phyloP scores from a whole-genome alignment of 2,329 filamentous ascomycete species.

The Fusarium sambucinum region DNA sequence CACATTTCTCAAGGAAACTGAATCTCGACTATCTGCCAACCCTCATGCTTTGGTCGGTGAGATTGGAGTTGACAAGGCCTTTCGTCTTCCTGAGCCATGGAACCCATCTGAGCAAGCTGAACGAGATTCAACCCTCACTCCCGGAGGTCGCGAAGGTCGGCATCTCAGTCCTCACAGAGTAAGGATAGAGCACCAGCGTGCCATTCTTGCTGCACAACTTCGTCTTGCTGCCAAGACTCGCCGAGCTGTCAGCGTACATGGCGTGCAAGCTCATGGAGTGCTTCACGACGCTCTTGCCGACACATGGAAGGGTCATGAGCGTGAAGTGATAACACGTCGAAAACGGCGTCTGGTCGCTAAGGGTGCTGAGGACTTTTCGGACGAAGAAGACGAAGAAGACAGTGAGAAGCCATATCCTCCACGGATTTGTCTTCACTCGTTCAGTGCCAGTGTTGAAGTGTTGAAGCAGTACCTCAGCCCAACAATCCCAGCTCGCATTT shows the following conservation, averaged over 20 bases:
- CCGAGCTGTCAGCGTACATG: conserved; percentile 76
- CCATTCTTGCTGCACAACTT: conserved; percentile 76
- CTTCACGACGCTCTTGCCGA: conserved; percentile 73
- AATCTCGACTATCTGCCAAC: conserved; percentile 65
- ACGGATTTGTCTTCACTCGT: conserved; percentile 93
- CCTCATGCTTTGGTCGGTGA: conserved; percentile 79
- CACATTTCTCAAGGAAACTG: conserved; percentile 67
- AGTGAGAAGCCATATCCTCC: conserved; percentile 78
- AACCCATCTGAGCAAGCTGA: conserved; percentile 50
- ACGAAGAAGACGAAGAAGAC: conserved; percentile 49
- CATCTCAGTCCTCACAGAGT: conserved; percentile 76
- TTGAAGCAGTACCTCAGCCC: conserved; percentile 82
- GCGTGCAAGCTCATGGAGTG: conserved; percentile 80
- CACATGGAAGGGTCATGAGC: conserved; percentile 79
- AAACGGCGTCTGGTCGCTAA: conserved; percentile 65
- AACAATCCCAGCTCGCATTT: conserved; percentile 80
- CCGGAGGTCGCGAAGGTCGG: conserved; percentile 77
- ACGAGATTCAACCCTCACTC: conserved; percentile 63
- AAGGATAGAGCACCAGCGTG: conserved; percentile 74
- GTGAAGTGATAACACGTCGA: conserved; percentile 68
- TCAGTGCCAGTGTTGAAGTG: conserved; percentile 80
- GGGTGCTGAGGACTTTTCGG: conserved; percentile 61
- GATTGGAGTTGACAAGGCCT: conserved; percentile 81
- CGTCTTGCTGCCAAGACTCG: conserved; percentile 74
- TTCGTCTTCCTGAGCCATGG: conserved; percentile 76